Percentiles rank a stretch among this genome's conserved stretches.
Conservation (phyloP, 495 filamentous ascomycete genomes). For the Hypoxylon cercidicola region DNA sequence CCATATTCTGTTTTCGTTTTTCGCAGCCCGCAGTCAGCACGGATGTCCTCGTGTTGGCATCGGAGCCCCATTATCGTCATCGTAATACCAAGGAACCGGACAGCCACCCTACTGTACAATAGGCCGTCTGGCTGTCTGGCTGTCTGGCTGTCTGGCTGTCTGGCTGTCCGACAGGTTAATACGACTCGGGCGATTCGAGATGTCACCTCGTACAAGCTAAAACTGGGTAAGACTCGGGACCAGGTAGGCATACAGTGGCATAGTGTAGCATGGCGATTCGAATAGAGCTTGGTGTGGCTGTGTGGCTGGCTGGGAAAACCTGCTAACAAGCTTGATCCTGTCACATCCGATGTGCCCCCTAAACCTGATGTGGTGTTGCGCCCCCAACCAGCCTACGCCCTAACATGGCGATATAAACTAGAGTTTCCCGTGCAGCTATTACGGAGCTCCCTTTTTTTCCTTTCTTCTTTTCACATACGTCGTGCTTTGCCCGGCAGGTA, state of each 20-base stretch:
- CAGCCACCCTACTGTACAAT: background rate
- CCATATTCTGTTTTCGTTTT: constrained; percentile 20
- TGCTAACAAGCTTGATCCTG: constrained; percentile 27
- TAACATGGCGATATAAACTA: constrained; percentile 12
- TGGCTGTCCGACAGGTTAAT: no score
- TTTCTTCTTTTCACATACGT: constrained; percentile 14
- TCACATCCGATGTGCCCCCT: constrained; percentile 1
- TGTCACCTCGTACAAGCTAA: background rate
- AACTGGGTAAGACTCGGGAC: background rate
- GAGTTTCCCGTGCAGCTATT: background rate
- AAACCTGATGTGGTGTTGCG: no score
- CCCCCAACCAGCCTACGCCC: no score
- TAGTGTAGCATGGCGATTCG: no score
- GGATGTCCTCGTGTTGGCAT: constrained; percentile 16
- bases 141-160: no score
- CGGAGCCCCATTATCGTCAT: constrained; percentile 11
- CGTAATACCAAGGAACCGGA: constrained; percentile 4
- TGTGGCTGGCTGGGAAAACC: background rate
- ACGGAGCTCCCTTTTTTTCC: background rate
- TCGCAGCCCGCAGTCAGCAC: background rate
- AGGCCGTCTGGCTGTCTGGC: background rate
- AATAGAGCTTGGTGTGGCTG: constrained; percentile 5
- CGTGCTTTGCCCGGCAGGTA: constrained; percentile 18
- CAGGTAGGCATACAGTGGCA: background rate
- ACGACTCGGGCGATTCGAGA: background rate